Base-by-base conservation (phyloP, 495 filamentous ascomycete genomes). In the Clohesyomyces aquaticus region DNA sequence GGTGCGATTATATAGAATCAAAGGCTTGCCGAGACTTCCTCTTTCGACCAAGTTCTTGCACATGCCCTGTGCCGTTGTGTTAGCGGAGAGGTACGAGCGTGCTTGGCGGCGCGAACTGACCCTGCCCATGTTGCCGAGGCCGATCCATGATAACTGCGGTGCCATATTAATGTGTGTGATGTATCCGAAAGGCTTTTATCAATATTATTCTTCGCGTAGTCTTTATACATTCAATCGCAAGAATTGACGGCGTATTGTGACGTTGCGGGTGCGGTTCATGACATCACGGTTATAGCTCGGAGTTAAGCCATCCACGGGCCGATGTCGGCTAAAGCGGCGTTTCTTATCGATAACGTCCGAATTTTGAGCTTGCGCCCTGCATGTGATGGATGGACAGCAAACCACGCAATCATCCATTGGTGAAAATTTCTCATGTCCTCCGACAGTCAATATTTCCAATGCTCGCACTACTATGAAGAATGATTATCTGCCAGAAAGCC, bases 61-160 rank as follows among this genome's bases (percentile, higher is more conserved):
- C 91, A 96, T 96, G 59, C 90, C 91, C 89, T 94, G 16, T 2
- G 22, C 74, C 54, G 25, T 45, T 41, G 14, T 59, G 73, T 68
- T 70, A 32, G 46, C 21, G 35, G 3, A 53, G 28, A 23, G 12
- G 19, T 16, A 38, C 29, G 45, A 49, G 49, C 14, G 71, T 48
- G 23, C 14, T 43, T 26, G 55, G 41, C 55, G 25, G 50, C 25
- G 53, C 46, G n/a, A 3, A 41, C 85, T 78, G 79, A 92, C 91
- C 61, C 89, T 81, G 63, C 92, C 92, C 83, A 96, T 96, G 74
- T 96, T 96, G 9, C 92, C 92, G 55, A 96, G 79, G 53, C 92
- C 92, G 56, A 96, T 88, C 87, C 88, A 96, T 70, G 92, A 79
- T 49, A 91, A 50, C 72, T 82, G 85, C 64, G 84, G 82, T 49